Evolutionary conservation across 108 stramenopile genomes (phyloP), one percentile per base, ranked within the genome.

Genomic region (Nitzschia sp.): DNA sequence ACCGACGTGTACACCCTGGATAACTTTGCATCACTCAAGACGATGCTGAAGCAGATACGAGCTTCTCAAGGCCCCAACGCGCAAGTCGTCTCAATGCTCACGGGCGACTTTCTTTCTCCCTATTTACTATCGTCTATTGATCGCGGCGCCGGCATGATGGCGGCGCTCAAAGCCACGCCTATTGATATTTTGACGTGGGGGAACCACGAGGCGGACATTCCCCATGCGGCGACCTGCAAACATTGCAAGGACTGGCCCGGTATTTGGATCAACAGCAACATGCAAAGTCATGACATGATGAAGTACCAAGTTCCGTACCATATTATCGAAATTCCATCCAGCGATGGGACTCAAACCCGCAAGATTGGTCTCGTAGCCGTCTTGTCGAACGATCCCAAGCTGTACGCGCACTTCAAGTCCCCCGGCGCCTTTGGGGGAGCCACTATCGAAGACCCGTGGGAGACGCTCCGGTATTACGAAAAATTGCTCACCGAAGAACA

Each of bases 1-100:
- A 84, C 79, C 2, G 83, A 84, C 48, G 71, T 80, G 1, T 84
- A 84, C 52, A 78, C 75, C 9, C 53, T 84, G 53, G 83, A 80
- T 21, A 32, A 77, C 48, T 78, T 84, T 41, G 71, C 76, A 21
- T 65, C 63, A 2, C 66, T 84, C 62, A 73, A 73, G 56, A 84
- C 79, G 30, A 48, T 84, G 62, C 17, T 84, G 4, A 33, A 48
- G 1, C 48, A 68, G 19, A 74, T 35, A 19, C 28, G 56, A 30
- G 34, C 19, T n/a, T 50, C 65, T 9, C 41, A 50, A n/a, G 64
- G 59, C 17, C 22, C 74, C 5, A 63, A 30, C 1, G 69, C 66
- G 27, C 21, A 46, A 0, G 64, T 66, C 0, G 41, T 75, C 47
- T 57, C 56, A 29, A 61, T 75, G 47, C 32, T 78, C 56, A 74